Conservation (phyloP, 169 alveolate genomes). For the Miamiensis avidus region DNA sequence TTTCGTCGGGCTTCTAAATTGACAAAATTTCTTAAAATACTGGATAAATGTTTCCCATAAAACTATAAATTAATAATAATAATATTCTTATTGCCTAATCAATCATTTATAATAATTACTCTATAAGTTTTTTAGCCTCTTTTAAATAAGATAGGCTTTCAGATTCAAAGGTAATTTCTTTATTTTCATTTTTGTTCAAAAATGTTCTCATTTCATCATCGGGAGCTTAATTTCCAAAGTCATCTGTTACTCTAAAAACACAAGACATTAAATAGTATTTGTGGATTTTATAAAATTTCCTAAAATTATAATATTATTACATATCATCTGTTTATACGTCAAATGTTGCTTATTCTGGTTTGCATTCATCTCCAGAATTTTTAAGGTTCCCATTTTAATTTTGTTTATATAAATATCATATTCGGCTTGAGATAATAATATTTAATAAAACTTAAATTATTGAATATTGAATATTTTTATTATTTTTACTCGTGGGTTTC, state of each 20-base stretch:
- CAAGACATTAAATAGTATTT: not conserved
- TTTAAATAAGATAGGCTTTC: not conserved
- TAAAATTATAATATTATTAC: not conserved
- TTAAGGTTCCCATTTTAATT: slow-evolving; percentile 11
- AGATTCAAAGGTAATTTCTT: not conserved
- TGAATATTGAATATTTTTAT: not conserved
- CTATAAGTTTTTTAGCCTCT: slow-evolving; percentile 9
- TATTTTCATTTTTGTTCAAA: not conserved
- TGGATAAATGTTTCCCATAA: slow-evolving; percentile 7
- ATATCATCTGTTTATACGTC: slow-evolving; percentile 3
- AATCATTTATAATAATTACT: not conserved
- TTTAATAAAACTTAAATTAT: no score
- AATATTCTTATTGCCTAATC: not conserved
- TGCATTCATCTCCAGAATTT: slow-evolving; percentile 16
- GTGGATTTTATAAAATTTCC: not conserved
- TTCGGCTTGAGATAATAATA: not conserved
- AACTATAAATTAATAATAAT: not conserved
- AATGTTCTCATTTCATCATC: slow-evolving; percentile 24
- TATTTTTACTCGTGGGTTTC: slow-evolving; percentile 7
- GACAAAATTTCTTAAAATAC: slow-evolving; percentile 15
- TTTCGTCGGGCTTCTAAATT: not conserved
- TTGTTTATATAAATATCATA: slow-evolving; percentile 23
- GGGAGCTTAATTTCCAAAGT: slow-evolving; percentile 16
- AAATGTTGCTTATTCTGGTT: not conserved
- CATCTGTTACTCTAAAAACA: slow-evolving; percentile 8